Base-by-base conservation (phyloP, 495 filamentous ascomycete genomes). In the Hyaloscypha finlandica region DNA sequence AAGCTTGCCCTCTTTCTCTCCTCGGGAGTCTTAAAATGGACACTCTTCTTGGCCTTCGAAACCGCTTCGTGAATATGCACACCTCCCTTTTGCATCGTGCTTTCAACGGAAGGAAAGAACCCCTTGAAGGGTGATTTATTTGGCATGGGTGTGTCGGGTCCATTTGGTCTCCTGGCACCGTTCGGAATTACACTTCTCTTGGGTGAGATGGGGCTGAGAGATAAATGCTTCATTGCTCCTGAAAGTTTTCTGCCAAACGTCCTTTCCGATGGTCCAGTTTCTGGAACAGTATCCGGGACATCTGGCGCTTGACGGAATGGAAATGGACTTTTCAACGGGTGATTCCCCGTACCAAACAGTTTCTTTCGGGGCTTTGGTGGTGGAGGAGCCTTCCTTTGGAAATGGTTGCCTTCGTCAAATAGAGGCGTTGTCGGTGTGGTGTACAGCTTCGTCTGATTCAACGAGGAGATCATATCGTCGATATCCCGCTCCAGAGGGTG, bases 261-360 rank as follows among this genome's bases (percentile, higher is more conserved):
- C 16, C 29, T 16, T 25, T 61, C 42, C 32, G 32, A 16, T 48
- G 57, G 53, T 14, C 2, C 52, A 12, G 45, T 53, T 8, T 55
- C 31, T 29, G 32, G 4, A 4, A 33, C 6, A 20, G 19, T 57
- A 16, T 56, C 52, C 20, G 16, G 37, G 48, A 55, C 25, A 16
- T 63, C 29, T 35, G 42, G 33, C 4, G 12, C 59, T 5, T 57
- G 39, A n/a, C 29, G 39, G 61, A 67, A 57, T 19, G 64, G 68
- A 31, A 63, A 67, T 1, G 68, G 59, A 48, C 63, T 67, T 42
- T 68, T 61, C 16, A 68, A 25, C 20, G 69, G 65, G n/a, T 68
- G 69, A 12, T 57, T 68, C 11, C 65, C 63, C 22, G 29, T 63
- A 6, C n/a, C 53, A 22, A 65, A 66, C 3, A 33, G 8, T 8